Conservation (phyloP, 2,329 filamentous ascomycete species). For the Trichoderma asperellum region DNA sequence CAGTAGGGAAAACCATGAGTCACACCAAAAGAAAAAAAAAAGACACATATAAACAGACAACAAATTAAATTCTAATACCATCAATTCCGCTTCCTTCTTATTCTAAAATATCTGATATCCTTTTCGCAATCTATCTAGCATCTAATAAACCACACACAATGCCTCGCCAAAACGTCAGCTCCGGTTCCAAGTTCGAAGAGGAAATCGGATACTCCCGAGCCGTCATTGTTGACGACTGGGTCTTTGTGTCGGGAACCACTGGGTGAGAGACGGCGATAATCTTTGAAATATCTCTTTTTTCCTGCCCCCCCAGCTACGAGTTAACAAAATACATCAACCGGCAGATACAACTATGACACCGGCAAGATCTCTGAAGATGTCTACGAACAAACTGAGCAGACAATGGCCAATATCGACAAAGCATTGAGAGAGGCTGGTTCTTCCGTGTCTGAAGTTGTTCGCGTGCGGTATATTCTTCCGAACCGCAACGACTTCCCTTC, state of each 20-base stretch:
- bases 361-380: constrained; percentile 51
- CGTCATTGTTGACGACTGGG: constrained; percentile 54
- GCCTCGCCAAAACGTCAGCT: constrained; percentile 50
- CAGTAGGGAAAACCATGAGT: not conserved
- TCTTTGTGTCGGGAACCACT: constrained; percentile 60
- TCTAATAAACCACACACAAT: constrained; percentile 33
- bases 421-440: constrained; percentile 51
- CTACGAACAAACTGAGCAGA: constrained; percentile 54
- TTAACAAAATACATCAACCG: not conserved
- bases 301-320: not conserved
- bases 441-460: constrained; percentile 51
- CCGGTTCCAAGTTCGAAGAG: constrained; percentile 56
- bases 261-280: constrained; percentile 44
- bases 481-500: constrained; percentile 51
- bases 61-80: not conserved
- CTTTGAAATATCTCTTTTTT: not conserved
- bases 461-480: constrained; percentile 57
- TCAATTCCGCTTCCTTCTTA: not conserved
- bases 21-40: not conserved
- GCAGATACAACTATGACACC: constrained; percentile 56
- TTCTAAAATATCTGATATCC: not conserved
- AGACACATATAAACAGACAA: not conserved
- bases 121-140: not conserved
- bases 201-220: constrained; percentile 60
- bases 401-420: constrained; percentile 50